Base-by-base conservation (phyloP, 306 rosid species). In the Vigna mungo region DNA sequence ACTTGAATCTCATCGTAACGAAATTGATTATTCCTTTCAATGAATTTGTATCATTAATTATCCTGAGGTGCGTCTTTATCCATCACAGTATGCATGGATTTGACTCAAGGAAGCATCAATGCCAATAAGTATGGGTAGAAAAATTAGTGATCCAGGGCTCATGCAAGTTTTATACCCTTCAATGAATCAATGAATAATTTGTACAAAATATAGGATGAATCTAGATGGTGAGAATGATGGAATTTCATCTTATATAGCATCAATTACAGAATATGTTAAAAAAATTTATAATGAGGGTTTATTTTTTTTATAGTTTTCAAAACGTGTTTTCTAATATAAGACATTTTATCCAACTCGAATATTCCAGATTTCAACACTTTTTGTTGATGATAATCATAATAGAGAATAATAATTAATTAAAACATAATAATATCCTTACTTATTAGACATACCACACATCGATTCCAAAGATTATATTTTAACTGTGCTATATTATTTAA, bases 101-200 rank as follows among this genome's bases (percentile, higher is more conserved):
- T 72, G 65, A 54, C 51, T 53, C 65, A 48, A 47, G 4, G 52
- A 53, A 49, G 64, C 25, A 71, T 71, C 76, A 37, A 71, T 71
- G 5, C 65, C 4, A 36, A 18, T 54, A 54, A 18, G 17, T 27
- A 32, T 61, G 65, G 18, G 21, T 48, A 32, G 18, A 17, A 71
- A 52, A 18, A 30, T 47, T 68, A 48, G 9, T 46, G 43, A 49
- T 69, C 2, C 12, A 41, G 32, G 3, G 75, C 48, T 37, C 14
- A 34, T 17, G 23, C 20, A 32, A 17, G 23, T 32, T 71, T 52
- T 71, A 34, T 70, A 32, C 48, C 62, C 62, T 70, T n/a, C 62
- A 51, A 16, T 70, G 48, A 70, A 70, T 70, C 23, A 21, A 21
- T 21, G 27, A 25, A 25, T 25, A 25, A 25, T 25, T 71, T 52